Base-by-base conservation (phyloP, 129 eudicot species). In the Flaveria linearis region DNA sequence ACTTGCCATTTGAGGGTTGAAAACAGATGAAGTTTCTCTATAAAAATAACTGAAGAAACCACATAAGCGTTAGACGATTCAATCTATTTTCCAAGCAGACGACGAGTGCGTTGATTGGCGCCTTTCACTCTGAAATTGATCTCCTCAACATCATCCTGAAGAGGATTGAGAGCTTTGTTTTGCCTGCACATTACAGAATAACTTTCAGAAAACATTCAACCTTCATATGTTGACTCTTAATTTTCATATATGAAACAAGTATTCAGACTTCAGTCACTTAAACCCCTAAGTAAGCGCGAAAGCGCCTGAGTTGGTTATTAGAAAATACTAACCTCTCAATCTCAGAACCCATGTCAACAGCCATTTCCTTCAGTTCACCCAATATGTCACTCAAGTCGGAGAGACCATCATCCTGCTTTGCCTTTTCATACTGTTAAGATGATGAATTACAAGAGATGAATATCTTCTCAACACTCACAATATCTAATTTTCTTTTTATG, bases 311-410 rank as follows among this genome's bases (percentile, higher is more conserved):
- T 63, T 15, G 22, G 69, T 63, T 63, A 8, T 15, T 30, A 30
- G 23, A 63, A 63, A 30, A 47, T 43, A 28, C 76, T 62, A 45
- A 92, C 97, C 91, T 86, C 42, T 89, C 96, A 78, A 92, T 89
- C 80, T 92, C 97, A 18, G 96, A 86, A 25, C 97, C 97, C 97
- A 92, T 92, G 89, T 89, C 97, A n/a, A 86, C 70, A 20, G 98
- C 98, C 98, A 94, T 94, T 68, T 78, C 88, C 91, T 94, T 94
- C 14, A 94, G 83, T 75, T 94, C 98, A 55, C 90, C 93, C 82
- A 94, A 75, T 10, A 94, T 64, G 65, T 88, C 84, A 84, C 98
- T 94, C 81, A 94, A 80, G 69, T 94, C 97, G 8, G 91, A 80
- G 16, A 92, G 84, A 1, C 87, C 87, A 60, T 92, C 97, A 81